Evolutionary conservation across 2,329 filamentous ascomycete species (phyloP), one percentile per base, ranked within the genome.

Genomic region (Metarhizium brunneum): DNA sequence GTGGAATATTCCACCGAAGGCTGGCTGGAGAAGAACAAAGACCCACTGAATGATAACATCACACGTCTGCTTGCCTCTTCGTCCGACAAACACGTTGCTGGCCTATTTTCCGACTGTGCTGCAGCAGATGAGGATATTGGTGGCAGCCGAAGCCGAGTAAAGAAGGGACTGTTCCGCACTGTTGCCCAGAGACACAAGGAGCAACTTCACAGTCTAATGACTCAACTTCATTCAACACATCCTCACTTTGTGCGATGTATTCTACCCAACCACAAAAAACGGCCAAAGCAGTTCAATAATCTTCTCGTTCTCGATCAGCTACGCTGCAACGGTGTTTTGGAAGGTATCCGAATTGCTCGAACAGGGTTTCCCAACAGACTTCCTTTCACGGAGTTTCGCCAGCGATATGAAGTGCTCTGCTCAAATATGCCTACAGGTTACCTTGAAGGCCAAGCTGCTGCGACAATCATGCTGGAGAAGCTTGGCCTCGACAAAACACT

Each of bases 11-110:
- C 87, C 0, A 99, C 94, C 0, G 84, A 92, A 56, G 88, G 88
- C 56, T 99, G 94, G 94, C 76, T 99, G 38, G 92, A 97, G 71
- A 99, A 97, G 79, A 99, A 99, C 77, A 99, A 99, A 70, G 94
- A 99, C 65, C 95, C 94, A 1, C 72, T 99, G 49, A 97, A 97
- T 65, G 95, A 99, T 77, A 99, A 97, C 60, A 81, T 99, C 59
- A 99, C 95, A 0, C 84, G 90, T 25, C 79, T 99, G 7, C 80
- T 99, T 40, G 89, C 92, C 42, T 79, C 81, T 14, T 99, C 95
- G 1, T 84, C 80, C 2, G 86, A 97, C 67, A 84, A 82, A 59
- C 92, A 99, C 66, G 80, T 97, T 58, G 89, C 91, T 2, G 81
- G 80, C 43, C 78, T 99, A 0, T 99, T 99, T 69, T 77, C 82